Percentiles rank a stretch among this genome's conserved stretches.
These are phyloP conservation scores for Sphaerulina musiva DNA, from an alignment of 2,329 filamentous ascomycete genomes.

Conservation along the genomic window DNA sequence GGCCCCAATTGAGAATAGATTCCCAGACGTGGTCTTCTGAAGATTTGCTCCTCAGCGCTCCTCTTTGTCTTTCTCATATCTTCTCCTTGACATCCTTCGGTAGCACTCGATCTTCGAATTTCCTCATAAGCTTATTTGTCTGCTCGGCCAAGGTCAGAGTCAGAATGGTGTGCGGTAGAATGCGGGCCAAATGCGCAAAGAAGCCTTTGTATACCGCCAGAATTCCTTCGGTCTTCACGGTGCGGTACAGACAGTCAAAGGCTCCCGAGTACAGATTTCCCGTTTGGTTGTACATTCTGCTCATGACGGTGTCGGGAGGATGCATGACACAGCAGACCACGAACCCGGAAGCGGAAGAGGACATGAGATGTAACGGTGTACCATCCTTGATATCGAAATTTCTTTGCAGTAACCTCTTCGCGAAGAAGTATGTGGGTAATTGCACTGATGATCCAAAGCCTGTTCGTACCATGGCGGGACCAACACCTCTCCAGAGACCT, in stretches of 20 bases:
- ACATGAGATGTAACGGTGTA: constrained; percentile 77
- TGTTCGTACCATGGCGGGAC: constrained; percentile 89
- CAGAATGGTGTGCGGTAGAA: constrained; percentile 77
- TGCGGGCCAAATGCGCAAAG: constrained; percentile 86
- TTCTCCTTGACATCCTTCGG: constrained; percentile 26
- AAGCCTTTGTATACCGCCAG: constrained; percentile 97
- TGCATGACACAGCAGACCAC: constrained; percentile 98
- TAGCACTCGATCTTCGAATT: constrained; percentile 58
- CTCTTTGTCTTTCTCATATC: constrained; percentile 9
- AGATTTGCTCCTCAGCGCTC: neutral
- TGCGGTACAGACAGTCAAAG: constrained; percentile 87
- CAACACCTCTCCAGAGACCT: constrained; percentile 84
- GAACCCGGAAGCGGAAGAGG: constrained; percentile 84
- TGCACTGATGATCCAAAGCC: constrained; percentile 95
- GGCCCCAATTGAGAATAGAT: no score
- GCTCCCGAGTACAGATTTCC: constrained; percentile 93
- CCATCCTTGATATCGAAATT: constrained; percentile 89
- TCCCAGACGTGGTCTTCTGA: no score
- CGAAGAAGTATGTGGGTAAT: constrained; percentile 95
- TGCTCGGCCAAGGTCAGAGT: constrained; percentile 92
- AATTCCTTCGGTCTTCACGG: constrained; percentile 81
- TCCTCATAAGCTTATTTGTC: constrained; percentile 85
- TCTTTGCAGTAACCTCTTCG: constrained; percentile 74
- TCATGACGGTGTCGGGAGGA: constrained; percentile 98
- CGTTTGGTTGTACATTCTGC: constrained; percentile 96